These are phyloP conservation scores for Talaromyces trachyspermus DNA, from an alignment of 495 filamentous ascomycete species.

Conservation along the genomic window DNA sequence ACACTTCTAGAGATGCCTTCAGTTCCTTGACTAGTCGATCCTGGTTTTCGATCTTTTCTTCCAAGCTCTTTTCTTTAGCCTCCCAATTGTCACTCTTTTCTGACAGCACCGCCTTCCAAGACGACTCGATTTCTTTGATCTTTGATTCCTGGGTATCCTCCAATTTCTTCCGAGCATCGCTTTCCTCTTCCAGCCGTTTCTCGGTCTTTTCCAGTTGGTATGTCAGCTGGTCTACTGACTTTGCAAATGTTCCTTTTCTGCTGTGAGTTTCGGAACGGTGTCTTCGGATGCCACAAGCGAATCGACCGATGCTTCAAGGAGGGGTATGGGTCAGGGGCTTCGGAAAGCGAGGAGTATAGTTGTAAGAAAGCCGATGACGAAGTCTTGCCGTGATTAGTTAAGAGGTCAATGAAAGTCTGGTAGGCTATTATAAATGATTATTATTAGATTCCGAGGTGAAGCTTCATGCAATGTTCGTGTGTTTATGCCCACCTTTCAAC, in stretches of 20 bases:
- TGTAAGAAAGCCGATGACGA: conserved; percentile 88
- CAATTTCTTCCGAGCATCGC: conserved; percentile 59
- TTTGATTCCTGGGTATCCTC: conserved; percentile 69
- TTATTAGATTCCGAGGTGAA: no score
- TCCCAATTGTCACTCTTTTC: conserved; percentile 97
- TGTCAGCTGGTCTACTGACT: conserved; percentile 72
- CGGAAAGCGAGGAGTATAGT: conserved; percentile 85
- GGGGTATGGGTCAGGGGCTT: conserved; percentile 95
- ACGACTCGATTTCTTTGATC: conserved; percentile 79
- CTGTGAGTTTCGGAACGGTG: conserved; percentile 75
- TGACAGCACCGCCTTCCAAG: conserved; percentile 84
- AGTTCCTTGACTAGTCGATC: conserved; percentile 88
- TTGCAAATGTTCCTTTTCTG: conserved; percentile 82
- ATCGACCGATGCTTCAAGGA: conserved; percentile 93
- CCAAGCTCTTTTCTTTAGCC: conserved; percentile 83
- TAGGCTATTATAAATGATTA: conserved; percentile 55
- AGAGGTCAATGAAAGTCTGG: conserved; percentile 91
- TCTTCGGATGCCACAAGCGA: conserved; percentile 86
- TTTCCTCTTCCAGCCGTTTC: conserved; percentile 63
- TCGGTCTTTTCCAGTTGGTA: conserved; percentile 86
- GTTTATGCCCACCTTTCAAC: conserved; percentile 75
- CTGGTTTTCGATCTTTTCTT: conserved; percentile 91
- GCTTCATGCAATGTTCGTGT: no score
- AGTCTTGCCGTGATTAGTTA: conserved; percentile 89
- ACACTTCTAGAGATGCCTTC: conserved; percentile 95